Base-by-base conservation (phyloP, 2,329 filamentous ascomycete species). In the Botrytis tulipae region DNA sequence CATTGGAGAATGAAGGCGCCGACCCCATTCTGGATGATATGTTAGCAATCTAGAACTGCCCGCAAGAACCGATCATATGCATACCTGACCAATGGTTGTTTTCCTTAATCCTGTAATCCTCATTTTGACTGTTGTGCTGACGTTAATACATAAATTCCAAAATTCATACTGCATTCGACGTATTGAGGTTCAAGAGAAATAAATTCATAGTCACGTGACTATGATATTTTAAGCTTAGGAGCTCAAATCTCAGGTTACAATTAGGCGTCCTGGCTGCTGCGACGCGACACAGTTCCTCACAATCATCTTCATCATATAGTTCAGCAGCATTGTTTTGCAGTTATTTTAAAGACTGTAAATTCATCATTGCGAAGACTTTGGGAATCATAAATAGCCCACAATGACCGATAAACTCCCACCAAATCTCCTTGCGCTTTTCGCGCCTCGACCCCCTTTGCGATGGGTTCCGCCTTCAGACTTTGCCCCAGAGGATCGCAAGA, bases 361-460 rank as follows among this genome's bases (percentile, higher is more conserved):
- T 40, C 57, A 51, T 46, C 37, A 48, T 22, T 40, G 16, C n/a
- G 20, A 69, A 37, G 42, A 51, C 42, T 51, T 69, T 65, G 54
- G 51, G 63, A 42, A 73, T 44, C 46, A 12, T 16, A 25, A 32
- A 51, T 46, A 54, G 37, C 60, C 74, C 79, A 85, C 79, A 76
- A 99, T 98, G 96, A 98, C 96, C 69, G 95, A 98, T 87, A 96
- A 97, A 84, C 92, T 99, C 32, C 95, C 96, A 74, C 93, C 93
- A 73, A 95, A 97, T 82, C 89, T 98, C 74, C 88, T 98, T 79
- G 93, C 93, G 84, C 93, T 98, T 78, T 99, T 99, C 85, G 93
- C 95, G 84, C 93, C 96, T 82, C 93, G 96, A 74, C 96, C 96
- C 79, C 92, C 95, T 74, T 86, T 98, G 82, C 92, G 94, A 83